Evolutionary conservation across 163 green algal genomes (phyloP), one percentile per base, ranked within the genome.

Genomic region (Scenedesmus sp.): DNA sequence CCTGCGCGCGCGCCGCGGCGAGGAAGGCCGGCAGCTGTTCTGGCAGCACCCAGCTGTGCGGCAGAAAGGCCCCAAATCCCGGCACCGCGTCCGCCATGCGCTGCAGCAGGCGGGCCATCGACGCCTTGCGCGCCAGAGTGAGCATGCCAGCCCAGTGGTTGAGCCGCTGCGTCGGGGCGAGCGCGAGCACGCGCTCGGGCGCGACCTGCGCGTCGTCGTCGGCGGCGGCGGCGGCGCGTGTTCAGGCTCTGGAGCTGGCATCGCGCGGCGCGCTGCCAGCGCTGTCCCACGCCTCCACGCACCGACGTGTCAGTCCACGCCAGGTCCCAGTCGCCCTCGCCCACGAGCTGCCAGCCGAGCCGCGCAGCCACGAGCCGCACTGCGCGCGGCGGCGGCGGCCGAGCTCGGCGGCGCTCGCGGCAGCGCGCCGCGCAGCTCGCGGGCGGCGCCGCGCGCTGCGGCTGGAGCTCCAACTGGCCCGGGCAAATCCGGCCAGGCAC

Each of bases 61-160:
- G 92, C 31, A 87, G 83, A 75, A 94, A 95, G 48, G 60, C 60
- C 31, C 36, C 60, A 10, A 14, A 33, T 26, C 50, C 3, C 5
- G 66, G 31, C 10, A 42, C 29, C 42, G 50, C 66, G 34, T 33
- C 70, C 58, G 70, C 70, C 15, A 78, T 36, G 9, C 24, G 34
- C 58, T 53, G 17, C 24, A 96, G 70, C 71, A 90, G 90, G 34
- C 80, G 76, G 0, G 89, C 87, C 83, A 96, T 92, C 22, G 60
- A 62, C 36, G 88, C 88, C 86, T 96, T 96, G 47, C 92, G 87
- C 69, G 89, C 94, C 1, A 96, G 83, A 81, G 95, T 91, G 42
- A 96, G 78, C 92, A 96, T 96, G 70, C 92, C 92, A 44, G 80
- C 78, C 71, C 95, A 96, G 80, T 96, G 91, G 82, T 96, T 96